These are phyloP conservation scores for Naganishia albida DNA, from an alignment of 1,284 basidiomycete genomes.

Conservation along the genomic window DNA sequence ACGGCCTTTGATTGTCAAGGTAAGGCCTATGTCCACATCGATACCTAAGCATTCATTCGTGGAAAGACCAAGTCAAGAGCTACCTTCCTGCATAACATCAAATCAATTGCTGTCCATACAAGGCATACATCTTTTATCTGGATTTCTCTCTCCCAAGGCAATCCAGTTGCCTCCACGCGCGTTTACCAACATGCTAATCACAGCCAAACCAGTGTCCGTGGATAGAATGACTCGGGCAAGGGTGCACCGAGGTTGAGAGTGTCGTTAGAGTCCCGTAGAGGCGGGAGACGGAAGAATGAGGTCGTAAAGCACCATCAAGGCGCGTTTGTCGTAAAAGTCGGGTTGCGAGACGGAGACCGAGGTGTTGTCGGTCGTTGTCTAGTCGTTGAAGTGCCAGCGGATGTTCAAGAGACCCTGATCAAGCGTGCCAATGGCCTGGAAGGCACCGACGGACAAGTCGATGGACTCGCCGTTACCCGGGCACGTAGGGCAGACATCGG, in stretches of 20 bases:
- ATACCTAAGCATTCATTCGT: background rate
- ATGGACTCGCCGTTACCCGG: constrained; percentile 58
- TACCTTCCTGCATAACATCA: constrained; percentile 12
- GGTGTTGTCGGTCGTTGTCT: background rate
- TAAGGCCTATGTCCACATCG: too few species aligned
- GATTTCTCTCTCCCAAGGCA: background rate
- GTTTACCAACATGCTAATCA: background rate
- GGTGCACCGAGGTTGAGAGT: background rate
- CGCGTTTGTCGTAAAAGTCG: background rate
- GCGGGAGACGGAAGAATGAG: background rate
- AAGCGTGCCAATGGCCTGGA: constrained; percentile 63
- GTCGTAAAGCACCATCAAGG: constrained; percentile 18
- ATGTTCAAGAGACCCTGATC: constrained; percentile 65
- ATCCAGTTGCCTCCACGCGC: background rate
- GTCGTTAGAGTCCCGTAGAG: constrained; percentile 1
- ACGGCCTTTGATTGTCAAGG: too few species aligned
- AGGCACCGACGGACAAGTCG: constrained; percentile 77
- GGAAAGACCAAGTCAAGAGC: background rate
- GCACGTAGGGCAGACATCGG: constrained; percentile 83
- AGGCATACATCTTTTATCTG: constrained; percentile 1
- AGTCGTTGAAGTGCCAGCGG: constrained; percentile 58
- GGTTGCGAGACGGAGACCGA: background rate
- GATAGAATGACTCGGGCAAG: background rate
- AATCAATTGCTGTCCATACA: constrained; percentile 17
- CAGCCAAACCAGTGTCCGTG: constrained; percentile 2